These are phyloP conservation scores for Sclerotinia sclerotiorum DNA, from an alignment of 2,329 filamentous ascomycete genomes.

Conservation along the genomic window DNA sequence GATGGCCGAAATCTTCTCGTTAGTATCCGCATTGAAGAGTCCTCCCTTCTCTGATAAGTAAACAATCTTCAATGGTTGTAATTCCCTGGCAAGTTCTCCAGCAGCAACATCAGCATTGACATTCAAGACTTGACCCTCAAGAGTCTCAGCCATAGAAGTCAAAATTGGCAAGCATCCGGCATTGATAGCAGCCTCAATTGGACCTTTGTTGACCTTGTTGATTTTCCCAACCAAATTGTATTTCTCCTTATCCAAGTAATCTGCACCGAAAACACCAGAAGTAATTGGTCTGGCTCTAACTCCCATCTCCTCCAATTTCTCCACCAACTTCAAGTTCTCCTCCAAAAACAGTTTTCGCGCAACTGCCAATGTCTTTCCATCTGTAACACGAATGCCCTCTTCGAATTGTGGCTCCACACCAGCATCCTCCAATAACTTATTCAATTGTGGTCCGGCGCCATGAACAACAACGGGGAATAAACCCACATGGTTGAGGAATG, in stretches of 20 bases:
- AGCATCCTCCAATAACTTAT: conserved; percentile 83
- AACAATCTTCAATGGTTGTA: conserved; percentile 95
- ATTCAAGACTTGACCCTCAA: conserved; percentile 89
- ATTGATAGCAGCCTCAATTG: conserved; percentile 88
- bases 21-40: conserved; percentile 88
- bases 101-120: conserved; percentile 98
- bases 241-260: conserved; percentile 95
- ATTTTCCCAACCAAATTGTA: conserved; percentile 96
- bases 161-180: conserved; percentile 90
- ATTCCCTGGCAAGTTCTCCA: conserved; percentile 81
- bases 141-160: conserved; percentile 93
- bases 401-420: conserved; percentile 95
- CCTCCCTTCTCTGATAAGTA: conserved; percentile 99
- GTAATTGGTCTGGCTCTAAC: conserved; percentile 87
- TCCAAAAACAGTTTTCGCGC: conserved; percentile 91
- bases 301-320: conserved; percentile 85
- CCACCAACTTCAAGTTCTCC: conserved; percentile 90
- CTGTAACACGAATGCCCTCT: conserved; percentile 92
- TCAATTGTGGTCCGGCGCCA: conserved; percentile 91
- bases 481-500: conserved; percentile 91
- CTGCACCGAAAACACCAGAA: conserved; percentile 84
- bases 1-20: conserved; percentile 93
- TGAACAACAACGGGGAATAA: conserved; percentile 95
- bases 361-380: conserved; percentile 89
- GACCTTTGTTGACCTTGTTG: conserved; percentile 83